A percentile compares a stretch with the other conserved stretches of the same genome.
Conservation (phyloP, 1,284 basidiomycete genomes). For the Cronartium quercuum region DNA sequence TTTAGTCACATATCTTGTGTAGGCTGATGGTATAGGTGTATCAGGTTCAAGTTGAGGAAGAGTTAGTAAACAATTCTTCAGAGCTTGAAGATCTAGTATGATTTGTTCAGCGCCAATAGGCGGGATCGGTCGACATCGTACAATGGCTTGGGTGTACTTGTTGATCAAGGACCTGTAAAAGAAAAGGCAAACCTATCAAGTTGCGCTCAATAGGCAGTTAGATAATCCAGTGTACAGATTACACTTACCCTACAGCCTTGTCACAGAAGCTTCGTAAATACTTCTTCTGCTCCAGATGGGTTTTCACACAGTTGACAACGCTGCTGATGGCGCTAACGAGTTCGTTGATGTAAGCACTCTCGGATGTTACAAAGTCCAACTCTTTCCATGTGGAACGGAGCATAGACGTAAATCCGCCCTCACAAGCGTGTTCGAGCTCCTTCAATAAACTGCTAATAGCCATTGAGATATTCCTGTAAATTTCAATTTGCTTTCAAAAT, state of each 20-base stretch:
- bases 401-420: conserved; percentile 67
- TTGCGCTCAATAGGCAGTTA: background rate
- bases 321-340: conserved; percentile 62
- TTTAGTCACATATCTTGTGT: conserved; percentile 71
- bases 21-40: conserved; percentile 52
- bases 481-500: background rate
- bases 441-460: conserved; percentile 69
- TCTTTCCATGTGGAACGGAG: conserved; percentile 69
- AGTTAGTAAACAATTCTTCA: conserved; percentile 75
- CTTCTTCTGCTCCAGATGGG: conserved; percentile 81
- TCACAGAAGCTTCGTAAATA: conserved; percentile 85
- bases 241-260: conserved; percentile 70
- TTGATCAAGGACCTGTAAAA: conserved; percentile 63
- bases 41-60: conserved; percentile 55
- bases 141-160: conserved; percentile 77
- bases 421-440: conserved; percentile 73
- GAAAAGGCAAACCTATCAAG: background rate
- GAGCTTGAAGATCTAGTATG: conserved; percentile 77
- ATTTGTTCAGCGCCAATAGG: conserved; percentile 93
- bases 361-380: conserved; percentile 61
- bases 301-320: conserved; percentile 62
- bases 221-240: background rate
- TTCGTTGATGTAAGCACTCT: conserved; percentile 71
- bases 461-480: conserved; percentile 57
- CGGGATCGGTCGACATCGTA: conserved; percentile 76